Conservation (phyloP, 129 eudicot genomes). For the Arctium lappa region DNA sequence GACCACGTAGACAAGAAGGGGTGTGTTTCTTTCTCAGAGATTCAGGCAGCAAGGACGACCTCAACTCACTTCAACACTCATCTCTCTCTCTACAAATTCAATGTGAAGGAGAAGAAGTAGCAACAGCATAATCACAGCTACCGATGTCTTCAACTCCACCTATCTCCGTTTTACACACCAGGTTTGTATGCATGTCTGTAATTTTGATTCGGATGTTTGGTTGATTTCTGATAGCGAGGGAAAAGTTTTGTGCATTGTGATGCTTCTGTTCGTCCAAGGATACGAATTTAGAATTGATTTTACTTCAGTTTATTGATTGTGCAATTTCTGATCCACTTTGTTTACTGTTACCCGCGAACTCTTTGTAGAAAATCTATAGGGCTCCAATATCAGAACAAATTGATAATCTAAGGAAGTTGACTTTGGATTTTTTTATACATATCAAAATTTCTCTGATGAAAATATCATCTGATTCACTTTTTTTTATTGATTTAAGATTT, state of each 20-base stretch:
- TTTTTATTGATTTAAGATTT: not conserved
- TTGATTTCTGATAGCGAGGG: not conserved
- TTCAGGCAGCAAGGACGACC: not conserved
- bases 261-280: not conserved
- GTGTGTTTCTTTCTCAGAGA: not conserved
- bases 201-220: not conserved
- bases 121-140: not conserved
- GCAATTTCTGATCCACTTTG: not conserved
- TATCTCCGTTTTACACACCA: slow-evolving; percentile 20
- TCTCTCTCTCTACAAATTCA: not conserved
- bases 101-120: slow-evolving; percentile 3
- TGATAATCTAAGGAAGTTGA: not conserved
- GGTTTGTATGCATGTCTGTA: slow-evolving; percentile 13
- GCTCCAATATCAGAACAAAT: not conserved
- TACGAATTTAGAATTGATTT: not conserved
- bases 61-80: not conserved
- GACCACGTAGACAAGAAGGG: not conserved
- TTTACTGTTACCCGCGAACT: not conserved
- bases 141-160: slow-evolving; percentile 22
- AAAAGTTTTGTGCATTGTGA: not conserved
- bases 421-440: not conserved
- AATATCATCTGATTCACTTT: not conserved
- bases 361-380: slow-evolving; percentile 4
- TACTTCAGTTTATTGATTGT: not conserved
- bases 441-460: not conserved